Percentiles rank a stretch among this genome's conserved stretches.
Conservation (phyloP, 1,284 basidiomycete species). For the Rhodofomes roseus region DNA sequence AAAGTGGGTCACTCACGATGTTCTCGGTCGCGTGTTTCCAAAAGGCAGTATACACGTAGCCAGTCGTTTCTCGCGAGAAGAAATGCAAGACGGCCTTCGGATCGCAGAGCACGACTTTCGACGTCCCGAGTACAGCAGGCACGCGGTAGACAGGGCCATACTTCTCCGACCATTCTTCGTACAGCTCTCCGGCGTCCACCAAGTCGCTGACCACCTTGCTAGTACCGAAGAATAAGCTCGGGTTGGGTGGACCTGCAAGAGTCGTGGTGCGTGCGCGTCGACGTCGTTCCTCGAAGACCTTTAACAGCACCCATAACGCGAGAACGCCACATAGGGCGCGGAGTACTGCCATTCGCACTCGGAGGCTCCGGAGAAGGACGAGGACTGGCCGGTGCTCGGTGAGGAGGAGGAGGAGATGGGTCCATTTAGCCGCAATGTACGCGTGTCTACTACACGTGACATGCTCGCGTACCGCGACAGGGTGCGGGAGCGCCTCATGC, state of each 20-base stretch:
- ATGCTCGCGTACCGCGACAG: constrained; percentile 77
- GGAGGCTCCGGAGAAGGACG: constrained; percentile 76
- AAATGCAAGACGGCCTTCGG: constrained; percentile 53
- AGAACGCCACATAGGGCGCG: constrained; percentile 26
- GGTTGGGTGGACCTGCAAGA: constrained; percentile 28
- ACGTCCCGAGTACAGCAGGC: constrained; percentile 37
- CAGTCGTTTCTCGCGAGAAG: constrained; percentile 45
- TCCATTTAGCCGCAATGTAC: too few species aligned
- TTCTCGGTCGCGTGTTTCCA: constrained; percentile 37
- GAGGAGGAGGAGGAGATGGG: too few species aligned
- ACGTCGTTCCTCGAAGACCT: constrained; percentile 8
- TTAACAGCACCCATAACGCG: constrained; percentile 14
- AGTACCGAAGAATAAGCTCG: constrained; percentile 27
- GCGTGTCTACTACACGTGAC: too few species aligned
- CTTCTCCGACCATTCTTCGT: constrained; percentile 35
- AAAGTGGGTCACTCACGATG: constrained; percentile 29
- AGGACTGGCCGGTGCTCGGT: constrained; percentile 83
- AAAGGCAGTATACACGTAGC: constrained; percentile 34
- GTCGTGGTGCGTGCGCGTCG: constrained; percentile 21
- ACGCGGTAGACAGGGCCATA: constrained; percentile 47
- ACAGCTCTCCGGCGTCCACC: constrained; percentile 14
- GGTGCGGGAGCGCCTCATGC: constrained; percentile 68
- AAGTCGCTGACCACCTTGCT: constrained; percentile 10
- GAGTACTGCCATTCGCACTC: constrained; percentile 83
- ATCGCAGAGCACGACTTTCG: constrained; percentile 44